These are phyloP conservation scores for Sphagnum fallax DNA, from an alignment of 228 moss, liverwort and hornwort species.

Conservation along the genomic window DNA sequence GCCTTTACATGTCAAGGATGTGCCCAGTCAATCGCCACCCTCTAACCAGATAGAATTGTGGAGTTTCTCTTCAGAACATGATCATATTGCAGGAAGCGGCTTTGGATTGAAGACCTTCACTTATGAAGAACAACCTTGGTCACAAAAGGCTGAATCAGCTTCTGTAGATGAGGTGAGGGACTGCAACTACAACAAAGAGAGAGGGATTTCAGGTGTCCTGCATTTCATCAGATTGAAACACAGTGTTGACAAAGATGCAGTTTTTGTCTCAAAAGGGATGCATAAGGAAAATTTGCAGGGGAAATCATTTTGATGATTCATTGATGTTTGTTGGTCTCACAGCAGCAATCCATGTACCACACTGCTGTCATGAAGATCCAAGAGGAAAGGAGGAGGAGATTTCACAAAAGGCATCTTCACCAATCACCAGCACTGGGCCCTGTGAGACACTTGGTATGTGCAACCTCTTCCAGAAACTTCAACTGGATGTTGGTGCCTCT, in stretches of 20 bases:
- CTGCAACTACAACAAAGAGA: not conserved
- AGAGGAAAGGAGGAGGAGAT: conserved; percentile 43
- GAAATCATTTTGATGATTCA: not conserved
- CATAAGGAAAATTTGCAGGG: not conserved
- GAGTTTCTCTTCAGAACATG: conserved; percentile 71
- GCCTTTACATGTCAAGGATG: conserved; percentile 15
- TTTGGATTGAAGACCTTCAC: conserved; percentile 30
- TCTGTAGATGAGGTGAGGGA: conserved; percentile 34
- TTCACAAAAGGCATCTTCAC: conserved; percentile 17
- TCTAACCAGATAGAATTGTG: conserved; percentile 43
- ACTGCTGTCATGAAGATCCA: conserved; percentile 43
- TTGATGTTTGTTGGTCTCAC: conserved; percentile 9
- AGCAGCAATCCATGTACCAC: conserved; percentile 43
- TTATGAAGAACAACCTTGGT: conserved; percentile 39
- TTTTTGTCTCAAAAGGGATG: not conserved
- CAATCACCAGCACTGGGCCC: conserved; percentile 19
- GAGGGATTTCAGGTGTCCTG: not conserved
- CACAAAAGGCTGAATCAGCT: conserved; percentile 30
- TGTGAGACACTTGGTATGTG: not conserved
- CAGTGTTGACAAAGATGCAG: not conserved
- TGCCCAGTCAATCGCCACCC: conserved; percentile 26
- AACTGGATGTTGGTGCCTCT: not conserved
- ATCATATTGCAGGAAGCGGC: conserved; percentile 61
- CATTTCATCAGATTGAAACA: too few relatives aligned
- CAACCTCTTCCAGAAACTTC: not conserved